phyloP scores from a whole-genome alignment of 345 rosid genomes.

The Sisymbrium irio region DNA sequence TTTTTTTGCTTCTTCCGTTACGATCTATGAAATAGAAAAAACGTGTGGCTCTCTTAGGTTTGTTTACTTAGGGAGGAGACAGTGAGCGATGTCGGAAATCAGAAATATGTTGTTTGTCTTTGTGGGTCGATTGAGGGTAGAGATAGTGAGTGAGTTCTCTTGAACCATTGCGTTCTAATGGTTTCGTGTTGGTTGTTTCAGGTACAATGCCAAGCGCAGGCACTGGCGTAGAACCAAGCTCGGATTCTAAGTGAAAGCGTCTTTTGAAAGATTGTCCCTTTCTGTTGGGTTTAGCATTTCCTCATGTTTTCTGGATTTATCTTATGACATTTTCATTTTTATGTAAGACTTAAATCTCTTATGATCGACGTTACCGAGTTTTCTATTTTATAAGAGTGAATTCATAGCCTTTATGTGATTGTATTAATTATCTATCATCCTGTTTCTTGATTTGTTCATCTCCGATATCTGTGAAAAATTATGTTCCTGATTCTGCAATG shows the following conservation, averaged over 20 bases:
- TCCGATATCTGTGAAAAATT: no score
- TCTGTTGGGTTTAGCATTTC: conserved; percentile 13
- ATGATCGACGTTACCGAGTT: conserved; percentile 1
- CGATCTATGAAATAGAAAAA: background rate
- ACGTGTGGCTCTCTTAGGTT: background rate
- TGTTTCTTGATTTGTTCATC: no score
- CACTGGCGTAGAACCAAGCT: conserved; percentile 81
- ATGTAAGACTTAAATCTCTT: conserved; percentile 5
- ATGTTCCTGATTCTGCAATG: no score
- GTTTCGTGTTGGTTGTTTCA: background rate
- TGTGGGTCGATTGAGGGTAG: background rate
- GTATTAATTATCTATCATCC: background rate
- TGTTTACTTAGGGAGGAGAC: background rate
- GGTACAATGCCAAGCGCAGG: conserved; percentile 76
- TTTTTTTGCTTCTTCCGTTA: no score
- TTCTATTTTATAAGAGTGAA: background rate
- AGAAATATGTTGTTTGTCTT: background rate
- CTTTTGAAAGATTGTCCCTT: background rate
- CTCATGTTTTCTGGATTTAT: background rate
- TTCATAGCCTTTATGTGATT: background rate
- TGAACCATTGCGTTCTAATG: background rate
- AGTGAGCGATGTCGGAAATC: background rate
- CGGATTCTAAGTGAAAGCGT: conserved; percentile 33
- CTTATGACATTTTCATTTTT: conserved; percentile 18
- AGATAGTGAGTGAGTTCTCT: background rate